Conservation (phyloP, 202 grass and related monocot genomes). For the Elaeis oleifera region DNA sequence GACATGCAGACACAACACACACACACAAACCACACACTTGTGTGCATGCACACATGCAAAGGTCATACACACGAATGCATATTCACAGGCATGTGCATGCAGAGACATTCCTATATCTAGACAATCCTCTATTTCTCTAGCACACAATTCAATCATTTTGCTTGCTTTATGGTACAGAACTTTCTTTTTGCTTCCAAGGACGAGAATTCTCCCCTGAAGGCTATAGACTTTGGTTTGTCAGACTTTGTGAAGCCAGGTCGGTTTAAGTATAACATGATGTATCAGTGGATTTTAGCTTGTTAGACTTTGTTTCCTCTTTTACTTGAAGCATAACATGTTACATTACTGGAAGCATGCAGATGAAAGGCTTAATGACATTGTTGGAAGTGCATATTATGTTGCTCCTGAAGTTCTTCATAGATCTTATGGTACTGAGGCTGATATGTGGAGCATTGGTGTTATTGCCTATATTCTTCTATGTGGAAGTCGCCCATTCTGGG, state of each 20-base stretch:
- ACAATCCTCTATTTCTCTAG: too few species aligned
- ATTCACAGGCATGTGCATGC: too few species aligned
- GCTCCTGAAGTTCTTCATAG: slow-evolving; percentile 96
- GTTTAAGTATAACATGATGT: not conserved
- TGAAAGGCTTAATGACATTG: slow-evolving; percentile 97
- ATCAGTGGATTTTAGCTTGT: not conserved
- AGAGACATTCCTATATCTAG: too few species aligned
- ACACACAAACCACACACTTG: too few species aligned
- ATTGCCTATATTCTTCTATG: slow-evolving; percentile 98
- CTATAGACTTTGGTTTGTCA: slow-evolving; percentile 98
- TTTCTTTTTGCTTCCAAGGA: slow-evolving; percentile 86
- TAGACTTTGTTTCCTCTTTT: not conserved
- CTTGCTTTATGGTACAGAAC: slow-evolving; percentile 49
- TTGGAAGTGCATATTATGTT: slow-evolving; percentile 96
- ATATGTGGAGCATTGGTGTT: slow-evolving; percentile 99
- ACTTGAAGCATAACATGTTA: slow-evolving; percentile 1
- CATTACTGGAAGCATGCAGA: slow-evolving; percentile 41
- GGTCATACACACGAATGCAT: too few species aligned
- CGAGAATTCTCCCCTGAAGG: slow-evolving; percentile 76
- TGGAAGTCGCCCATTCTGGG: slow-evolving; percentile 94
- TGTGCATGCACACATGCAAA: too few species aligned
- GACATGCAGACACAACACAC: too few species aligned
- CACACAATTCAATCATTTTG: too few species aligned
- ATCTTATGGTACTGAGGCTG: slow-evolving; percentile 86
- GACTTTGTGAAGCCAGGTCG: slow-evolving; percentile 98